Base-by-base conservation (phyloP, 1,284 basidiomycete species). In the Heterobasidion occidentale region DNA sequence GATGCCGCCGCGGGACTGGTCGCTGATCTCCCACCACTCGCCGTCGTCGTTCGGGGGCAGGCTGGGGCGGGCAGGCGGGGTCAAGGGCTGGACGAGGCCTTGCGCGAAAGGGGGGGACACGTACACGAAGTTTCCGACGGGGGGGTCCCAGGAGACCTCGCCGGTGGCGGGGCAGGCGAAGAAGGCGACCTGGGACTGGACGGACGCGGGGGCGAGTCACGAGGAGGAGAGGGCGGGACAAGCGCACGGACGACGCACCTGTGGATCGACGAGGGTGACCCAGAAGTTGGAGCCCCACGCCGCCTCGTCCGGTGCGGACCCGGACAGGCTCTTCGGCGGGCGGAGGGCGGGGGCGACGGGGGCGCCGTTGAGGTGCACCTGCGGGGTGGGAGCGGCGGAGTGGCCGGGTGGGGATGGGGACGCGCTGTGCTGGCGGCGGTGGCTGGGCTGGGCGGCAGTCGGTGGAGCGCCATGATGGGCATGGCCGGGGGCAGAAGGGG, bases 21-120 rank as follows among this genome's bases (percentile, higher is more conserved):
- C 94, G 47, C 79, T 77, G 61, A 97, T 79, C 70, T 97, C 93
- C 92, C 94, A 96, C 94, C 94, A 98, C 68, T 96, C 92, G 50
- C 94, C 94, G 36, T 90, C 84, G 3, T 82, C 77, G 59, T 79
- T 89, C 7, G 91, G 89, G 27, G 94, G 94, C 38, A 98, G 74
- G 49, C 88, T 91, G 64, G 46, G 19, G 19, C n/a, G 19, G 3
- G 46, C 19, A 14, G 19, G 20, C n/a, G n/a, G n/a, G 42, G 27
- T 17, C 64, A 60, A n/a, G 55, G 58, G 49, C 50, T 55, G 46
- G 59, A 27, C 38, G 38, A 7, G 6, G 38, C 38, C 3, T 11
- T 42, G 4, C 3, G 27, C 27, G 27, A 3, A 5, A 0, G 3
- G 20, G 58, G 47, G 57, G 52, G 47, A 19, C 51, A 75, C 84